Conservation (phyloP, 2,329 filamentous ascomycete species). For the Neonectria faginata region DNA sequence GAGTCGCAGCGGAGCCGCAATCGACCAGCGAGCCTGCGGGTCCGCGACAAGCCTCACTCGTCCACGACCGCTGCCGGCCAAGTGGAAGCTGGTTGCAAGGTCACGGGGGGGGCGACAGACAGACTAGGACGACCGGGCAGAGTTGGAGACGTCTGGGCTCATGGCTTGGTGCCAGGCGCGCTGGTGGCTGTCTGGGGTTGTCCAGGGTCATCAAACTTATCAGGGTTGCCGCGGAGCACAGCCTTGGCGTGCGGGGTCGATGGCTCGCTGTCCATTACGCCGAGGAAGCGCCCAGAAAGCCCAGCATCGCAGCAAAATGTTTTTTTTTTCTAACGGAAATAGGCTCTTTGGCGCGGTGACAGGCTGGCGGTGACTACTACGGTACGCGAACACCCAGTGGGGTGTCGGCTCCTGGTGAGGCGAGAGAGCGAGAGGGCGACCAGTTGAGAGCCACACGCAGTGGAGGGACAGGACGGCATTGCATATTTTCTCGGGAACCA, state of each 20-base stretch:
- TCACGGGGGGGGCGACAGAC: conserved; percentile 35
- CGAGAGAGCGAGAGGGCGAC: conserved; percentile 12
- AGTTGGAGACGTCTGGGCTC: conserved; percentile 26
- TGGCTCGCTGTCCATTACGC: conserved; percentile 44
- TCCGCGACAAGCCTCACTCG: conserved; percentile 38
- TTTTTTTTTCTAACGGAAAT: conserved; percentile 13
- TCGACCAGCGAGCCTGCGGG: conserved; percentile 40
- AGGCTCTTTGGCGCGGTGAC: neutral
- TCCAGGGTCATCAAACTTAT: neutral
- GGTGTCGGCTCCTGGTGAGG: conserved; percentile 17
- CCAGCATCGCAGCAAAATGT: neutral
- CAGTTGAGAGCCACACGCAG: neutral
- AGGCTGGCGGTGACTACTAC: neutral
- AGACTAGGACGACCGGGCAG: conserved; percentile 31
- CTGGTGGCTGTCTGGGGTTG: conserved; percentile 12
- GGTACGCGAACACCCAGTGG: conserved; percentile 9
- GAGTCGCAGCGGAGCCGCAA: conserved; percentile 48
- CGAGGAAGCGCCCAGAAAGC: conserved; percentile 28
- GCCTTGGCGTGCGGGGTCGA: conserved; percentile 40
- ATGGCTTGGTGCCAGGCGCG: conserved; percentile 16
- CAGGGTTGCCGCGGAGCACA: conserved; percentile 6
- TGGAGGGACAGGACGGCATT: neutral
- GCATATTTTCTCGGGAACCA: conserved; percentile 11
- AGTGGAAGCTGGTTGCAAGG: conserved; percentile 37
- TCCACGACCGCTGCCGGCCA: conserved; percentile 33